These are phyloP conservation scores for Sclerotinia sclerotiorum DNA, from an alignment of 2,329 filamentous ascomycete species.

Conservation along the genomic window DNA sequence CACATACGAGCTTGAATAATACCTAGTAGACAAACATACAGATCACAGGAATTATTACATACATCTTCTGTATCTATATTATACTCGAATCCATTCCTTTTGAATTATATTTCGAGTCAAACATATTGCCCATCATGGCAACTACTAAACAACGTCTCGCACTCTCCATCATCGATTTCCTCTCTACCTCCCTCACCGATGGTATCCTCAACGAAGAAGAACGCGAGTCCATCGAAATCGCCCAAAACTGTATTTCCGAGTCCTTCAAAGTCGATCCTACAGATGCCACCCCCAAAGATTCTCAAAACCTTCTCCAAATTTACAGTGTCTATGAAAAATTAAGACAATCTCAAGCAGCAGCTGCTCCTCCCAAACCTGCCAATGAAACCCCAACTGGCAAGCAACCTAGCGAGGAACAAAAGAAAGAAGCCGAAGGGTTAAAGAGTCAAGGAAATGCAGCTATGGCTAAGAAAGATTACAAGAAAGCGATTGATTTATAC, in stretches of 20 bases:
- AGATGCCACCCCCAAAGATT: conserved; percentile 75
- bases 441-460: conserved; percentile 92
- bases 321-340: conserved; percentile 97
- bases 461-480: conserved; percentile 93
- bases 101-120: neutral
- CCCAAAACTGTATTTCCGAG: conserved; percentile 90
- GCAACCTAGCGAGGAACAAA: conserved; percentile 52
- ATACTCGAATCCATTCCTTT: neutral
- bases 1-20: neutral
- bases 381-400: conserved; percentile 43
- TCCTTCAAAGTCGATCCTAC: conserved; percentile 91
- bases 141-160: conserved; percentile 73
- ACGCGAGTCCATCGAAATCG: conserved; percentile 90
- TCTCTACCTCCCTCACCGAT: conserved; percentile 78
- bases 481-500: conserved; percentile 79
- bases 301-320: conserved; percentile 85
- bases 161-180: conserved; percentile 95
- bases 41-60: neutral
- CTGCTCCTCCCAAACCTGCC: conserved; percentile 47
- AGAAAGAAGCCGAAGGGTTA: conserved; percentile 80
- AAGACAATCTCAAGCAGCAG: conserved; percentile 50
- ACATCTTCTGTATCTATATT: neutral
- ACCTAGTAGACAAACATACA: neutral
- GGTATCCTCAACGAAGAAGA: conserved; percentile 87
- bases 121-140: conserved; percentile 33